A percentile compares a stretch with the other conserved stretches of the same genome.
phyloP scores from a whole-genome alignment of 495 filamentous ascomycete species.

The Pseudomonodictys pantanalensis region DNA sequence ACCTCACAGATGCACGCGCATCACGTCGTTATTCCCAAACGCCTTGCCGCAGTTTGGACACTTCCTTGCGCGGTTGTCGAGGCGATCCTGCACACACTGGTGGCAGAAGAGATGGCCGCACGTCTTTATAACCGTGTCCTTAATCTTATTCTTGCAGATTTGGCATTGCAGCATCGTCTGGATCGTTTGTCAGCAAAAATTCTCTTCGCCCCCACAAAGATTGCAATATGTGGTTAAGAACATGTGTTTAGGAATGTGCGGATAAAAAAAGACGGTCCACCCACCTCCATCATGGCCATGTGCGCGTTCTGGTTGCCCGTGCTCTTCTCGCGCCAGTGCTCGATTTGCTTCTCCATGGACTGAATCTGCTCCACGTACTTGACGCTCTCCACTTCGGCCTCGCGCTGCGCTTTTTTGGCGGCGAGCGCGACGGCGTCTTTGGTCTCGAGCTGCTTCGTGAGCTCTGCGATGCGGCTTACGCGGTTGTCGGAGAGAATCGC shows the following conservation, averaged over 20 bases:
- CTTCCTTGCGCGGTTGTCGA: slow-evolving; percentile 84
- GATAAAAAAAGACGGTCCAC: slow-evolving; percentile 43
- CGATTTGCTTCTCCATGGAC: slow-evolving; percentile 70
- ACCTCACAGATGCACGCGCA: slow-evolving; percentile 31
- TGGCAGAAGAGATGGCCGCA: slow-evolving; percentile 97
- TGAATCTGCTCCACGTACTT: slow-evolving; percentile 68
- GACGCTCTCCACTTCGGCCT: slow-evolving; percentile 71
- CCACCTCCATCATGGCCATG: slow-evolving; percentile 78
- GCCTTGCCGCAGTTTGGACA: slow-evolving; percentile 89
- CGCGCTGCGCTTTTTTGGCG: slow-evolving; percentile 59
- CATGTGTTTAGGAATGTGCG: too few relatives aligned
- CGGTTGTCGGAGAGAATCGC: slow-evolving; percentile 64
- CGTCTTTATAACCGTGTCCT: slow-evolving; percentile 85
- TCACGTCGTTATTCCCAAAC: slow-evolving; percentile 81
- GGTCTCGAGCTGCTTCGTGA: slow-evolving; percentile 64
- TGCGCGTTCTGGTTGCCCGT: slow-evolving; percentile 75
- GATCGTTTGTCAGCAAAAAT: background rate
- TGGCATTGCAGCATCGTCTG: slow-evolving; percentile 86
- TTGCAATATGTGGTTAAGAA: too few relatives aligned
- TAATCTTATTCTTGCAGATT: slow-evolving; percentile 85
- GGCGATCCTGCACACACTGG: slow-evolving; percentile 80
- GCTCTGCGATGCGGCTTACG: slow-evolving; percentile 71
- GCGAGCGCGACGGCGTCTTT: slow-evolving; percentile 64
- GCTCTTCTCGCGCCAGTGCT: slow-evolving; percentile 77
- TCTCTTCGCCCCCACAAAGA: too few relatives aligned